Conservation (phyloP, 257 asterid species). For the Coffea canephora region DNA sequence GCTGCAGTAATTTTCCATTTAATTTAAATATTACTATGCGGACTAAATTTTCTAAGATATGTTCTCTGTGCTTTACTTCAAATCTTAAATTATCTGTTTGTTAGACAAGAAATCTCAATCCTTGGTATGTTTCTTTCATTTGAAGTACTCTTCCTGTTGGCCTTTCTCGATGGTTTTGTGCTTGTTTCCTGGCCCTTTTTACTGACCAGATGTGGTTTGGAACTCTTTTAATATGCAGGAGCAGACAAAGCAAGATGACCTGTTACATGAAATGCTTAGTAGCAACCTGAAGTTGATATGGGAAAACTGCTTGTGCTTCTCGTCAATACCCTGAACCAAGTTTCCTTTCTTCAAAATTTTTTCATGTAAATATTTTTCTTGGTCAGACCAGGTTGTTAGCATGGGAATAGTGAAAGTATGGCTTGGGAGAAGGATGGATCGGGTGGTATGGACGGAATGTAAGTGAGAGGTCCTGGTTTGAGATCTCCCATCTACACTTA, state of each 20-base stretch:
- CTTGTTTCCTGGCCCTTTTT: not conserved
- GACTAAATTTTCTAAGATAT: not conserved
- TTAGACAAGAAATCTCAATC: not conserved
- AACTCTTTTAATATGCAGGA: conserved; percentile 28
- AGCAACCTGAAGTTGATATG: conserved; percentile 43
- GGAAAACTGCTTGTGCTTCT: conserved; percentile 31
- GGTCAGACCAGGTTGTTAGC: not conserved
- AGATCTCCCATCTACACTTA: too few relatives aligned
- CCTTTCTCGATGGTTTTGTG: not conserved
- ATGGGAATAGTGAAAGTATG: not conserved
- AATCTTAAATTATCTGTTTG: not conserved
- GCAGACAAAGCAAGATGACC: conserved; percentile 22
- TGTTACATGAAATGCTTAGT: conserved; percentile 31
- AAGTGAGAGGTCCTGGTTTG: too few relatives aligned
- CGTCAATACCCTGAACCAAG: conserved; percentile 15
- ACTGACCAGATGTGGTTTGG: not conserved
- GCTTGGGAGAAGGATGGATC: too few relatives aligned
- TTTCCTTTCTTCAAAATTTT: not conserved
- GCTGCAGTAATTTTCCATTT: not conserved
- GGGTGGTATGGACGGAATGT: too few relatives aligned
- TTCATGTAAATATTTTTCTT: not conserved
- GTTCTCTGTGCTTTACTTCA: not conserved
- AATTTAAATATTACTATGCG: not conserved
- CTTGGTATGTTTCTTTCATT: not conserved
- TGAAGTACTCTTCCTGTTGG: not conserved